Percentiles rank a stretch among this genome's conserved stretches.
phyloP scores from a whole-genome alignment of 1,139 yeast species.

The Diutina rugosa region DNA sequence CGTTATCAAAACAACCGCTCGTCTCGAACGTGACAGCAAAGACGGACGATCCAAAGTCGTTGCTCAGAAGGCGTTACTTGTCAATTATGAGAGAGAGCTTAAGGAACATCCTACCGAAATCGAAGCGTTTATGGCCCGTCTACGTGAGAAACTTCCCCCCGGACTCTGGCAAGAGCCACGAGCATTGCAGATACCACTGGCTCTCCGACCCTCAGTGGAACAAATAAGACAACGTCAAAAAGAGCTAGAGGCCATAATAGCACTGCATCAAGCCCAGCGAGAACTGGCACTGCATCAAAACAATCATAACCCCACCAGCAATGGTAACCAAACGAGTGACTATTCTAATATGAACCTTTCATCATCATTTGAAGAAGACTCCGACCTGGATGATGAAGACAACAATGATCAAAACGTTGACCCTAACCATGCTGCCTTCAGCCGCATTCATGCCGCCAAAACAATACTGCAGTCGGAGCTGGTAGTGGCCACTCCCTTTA shows the following conservation, averaged over 20 bases:
- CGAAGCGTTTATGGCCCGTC: neutral
- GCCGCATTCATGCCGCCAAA: too few relatives aligned
- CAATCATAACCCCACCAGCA: neutral
- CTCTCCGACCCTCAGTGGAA: neutral
- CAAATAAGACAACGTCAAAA: neutral
- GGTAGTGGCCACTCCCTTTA: neutral
- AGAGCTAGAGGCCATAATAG: too few relatives aligned
- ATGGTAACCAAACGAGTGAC: neutral
- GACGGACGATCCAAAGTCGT: neutral
- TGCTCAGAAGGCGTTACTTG: neutral
- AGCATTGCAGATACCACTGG: neutral
- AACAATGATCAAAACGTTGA: too few relatives aligned
- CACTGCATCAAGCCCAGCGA: too few relatives aligned
- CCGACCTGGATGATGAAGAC: neutral
- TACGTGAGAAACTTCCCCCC: neutral
- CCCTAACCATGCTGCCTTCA: too few relatives aligned
- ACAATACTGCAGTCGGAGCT: too few relatives aligned
- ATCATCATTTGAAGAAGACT: neutral
- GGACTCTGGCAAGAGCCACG: neutral
- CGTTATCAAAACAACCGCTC: neutral
- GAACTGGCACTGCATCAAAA: too few relatives aligned
- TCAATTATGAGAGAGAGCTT: neutral
- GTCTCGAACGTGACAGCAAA: neutral
- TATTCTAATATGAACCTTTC: neutral
- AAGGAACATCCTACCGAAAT: neutral